Evolutionary conservation across 2,329 filamentous ascomycete genomes (phyloP).

Genomic region (Magnaporthiopsis incrustans): DNA sequence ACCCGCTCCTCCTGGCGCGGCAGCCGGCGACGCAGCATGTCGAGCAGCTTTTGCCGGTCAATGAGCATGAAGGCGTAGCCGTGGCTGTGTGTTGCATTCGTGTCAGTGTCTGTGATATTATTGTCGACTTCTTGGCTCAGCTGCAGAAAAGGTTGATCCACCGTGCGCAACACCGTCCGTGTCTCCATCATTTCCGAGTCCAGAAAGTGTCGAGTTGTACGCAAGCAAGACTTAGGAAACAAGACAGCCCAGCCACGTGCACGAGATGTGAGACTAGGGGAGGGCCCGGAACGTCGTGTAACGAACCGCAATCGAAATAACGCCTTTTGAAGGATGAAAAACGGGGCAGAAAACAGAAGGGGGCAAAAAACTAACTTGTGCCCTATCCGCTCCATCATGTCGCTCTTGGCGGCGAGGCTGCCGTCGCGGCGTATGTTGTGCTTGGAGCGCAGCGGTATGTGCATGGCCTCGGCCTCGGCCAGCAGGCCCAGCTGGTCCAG

Average conservation of each 20-base stretch:
- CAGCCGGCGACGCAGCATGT: constrained; percentile 15
- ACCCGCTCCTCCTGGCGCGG: constrained; percentile 13
- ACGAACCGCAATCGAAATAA: no score
- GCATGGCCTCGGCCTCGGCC: constrained; percentile 13
- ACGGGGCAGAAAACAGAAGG: neutral
- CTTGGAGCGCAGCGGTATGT: constrained; percentile 13
- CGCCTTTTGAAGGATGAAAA: neutral
- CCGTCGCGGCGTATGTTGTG: constrained; percentile 13
- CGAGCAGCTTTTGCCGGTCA: constrained; percentile 13
- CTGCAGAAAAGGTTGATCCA: no score
- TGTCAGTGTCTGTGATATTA: neutral
- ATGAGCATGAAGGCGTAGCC: constrained; percentile 18
- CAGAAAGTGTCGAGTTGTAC: no score
- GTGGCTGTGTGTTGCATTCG: constrained; percentile 11
- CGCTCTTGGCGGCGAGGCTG: constrained; percentile 12
- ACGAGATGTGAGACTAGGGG: no score
- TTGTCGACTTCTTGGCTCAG: no score
- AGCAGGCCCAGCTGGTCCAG: constrained; percentile 21
- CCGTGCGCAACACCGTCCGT: no score
- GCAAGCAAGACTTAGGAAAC: no score
- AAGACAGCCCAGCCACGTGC: no score
- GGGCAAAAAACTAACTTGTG: constrained; percentile 7
- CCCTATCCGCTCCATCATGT: constrained; percentile 14
- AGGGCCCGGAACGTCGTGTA: neutral
- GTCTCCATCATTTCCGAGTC: no score